Percentiles rank a stretch among this genome's conserved stretches.
These are phyloP conservation scores for Pilaira anomala DNA, from an alignment of 192 early-diverging fungal genomes.

Conservation along the genomic window DNA sequence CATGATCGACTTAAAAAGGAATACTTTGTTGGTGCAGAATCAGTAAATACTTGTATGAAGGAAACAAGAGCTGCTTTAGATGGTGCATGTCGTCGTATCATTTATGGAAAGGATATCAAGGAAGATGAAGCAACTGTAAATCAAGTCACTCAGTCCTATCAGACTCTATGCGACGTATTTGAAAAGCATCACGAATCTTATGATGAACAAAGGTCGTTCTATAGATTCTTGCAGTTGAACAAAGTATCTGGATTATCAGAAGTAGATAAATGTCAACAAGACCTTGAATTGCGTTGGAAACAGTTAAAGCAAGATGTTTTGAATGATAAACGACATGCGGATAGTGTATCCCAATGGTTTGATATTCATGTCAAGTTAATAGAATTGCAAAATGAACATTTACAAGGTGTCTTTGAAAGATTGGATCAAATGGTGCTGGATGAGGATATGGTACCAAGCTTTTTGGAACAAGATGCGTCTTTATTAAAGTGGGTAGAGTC, in stretches of 20 bases:
- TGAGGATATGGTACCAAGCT: too few species aligned
- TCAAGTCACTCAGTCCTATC: not conserved
- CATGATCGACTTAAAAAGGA: conserved; percentile 6
- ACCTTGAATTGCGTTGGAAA: conserved; percentile 9
- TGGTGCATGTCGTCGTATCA: not conserved
- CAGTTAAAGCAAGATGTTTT: not conserved
- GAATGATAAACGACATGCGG: conserved; percentile 2
- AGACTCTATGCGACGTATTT: not conserved
- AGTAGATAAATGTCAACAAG: not conserved
- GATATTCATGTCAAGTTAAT: not conserved
- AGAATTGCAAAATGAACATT: not conserved
- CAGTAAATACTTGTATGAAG: not conserved
- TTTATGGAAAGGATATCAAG: not conserved
- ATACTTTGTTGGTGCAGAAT: not conserved
- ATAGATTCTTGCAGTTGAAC: conserved; percentile 12
- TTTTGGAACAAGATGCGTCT: too few species aligned
- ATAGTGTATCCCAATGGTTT: not conserved
- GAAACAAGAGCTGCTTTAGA: not conserved
- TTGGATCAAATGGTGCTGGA: not conserved
- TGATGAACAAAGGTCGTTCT: conserved; percentile 7
- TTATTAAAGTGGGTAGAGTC: too few species aligned
- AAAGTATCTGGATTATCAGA: not conserved
- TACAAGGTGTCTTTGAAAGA: not conserved
- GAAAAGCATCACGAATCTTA: not conserved
- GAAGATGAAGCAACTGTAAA: not conserved